A percentile compares a stretch with the other conserved stretches of the same genome.
These are phyloP conservation scores for Zalaria sp. DNA, from an alignment of 2,329 filamentous ascomycete species.

Conservation along the genomic window DNA sequence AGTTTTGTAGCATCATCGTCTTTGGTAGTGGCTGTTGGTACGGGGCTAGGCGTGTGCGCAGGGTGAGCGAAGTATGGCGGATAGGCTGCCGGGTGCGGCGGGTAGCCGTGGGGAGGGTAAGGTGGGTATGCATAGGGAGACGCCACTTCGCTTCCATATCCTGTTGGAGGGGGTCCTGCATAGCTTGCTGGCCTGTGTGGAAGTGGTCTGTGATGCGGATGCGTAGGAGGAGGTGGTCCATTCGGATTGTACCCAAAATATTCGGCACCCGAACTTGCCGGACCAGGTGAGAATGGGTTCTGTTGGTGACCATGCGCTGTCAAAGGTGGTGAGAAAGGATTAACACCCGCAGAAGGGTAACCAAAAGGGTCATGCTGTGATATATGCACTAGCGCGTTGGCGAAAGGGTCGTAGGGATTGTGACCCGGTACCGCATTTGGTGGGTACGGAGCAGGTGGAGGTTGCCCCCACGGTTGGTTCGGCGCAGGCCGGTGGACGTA, in stretches of 20 bases:
- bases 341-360: conserved; percentile 8
- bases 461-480: neutral
- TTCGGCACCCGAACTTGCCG: conserved; percentile 7
- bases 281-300: conserved; percentile 25
- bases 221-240: conserved; percentile 5
- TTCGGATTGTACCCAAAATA: conserved; percentile 21
- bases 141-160: neutral
- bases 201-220: conserved; percentile 11
- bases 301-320: conserved; percentile 6
- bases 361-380: conserved; percentile 11
- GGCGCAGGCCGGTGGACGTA: conserved; percentile 5
- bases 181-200: neutral
- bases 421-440: conserved; percentile 21
- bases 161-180: neutral
- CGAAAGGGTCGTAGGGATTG: conserved; percentile 12
- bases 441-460: conserved; percentile 20
- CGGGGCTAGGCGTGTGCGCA: neutral
- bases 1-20: neutral
- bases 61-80: neutral
- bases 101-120: neutral
- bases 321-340: conserved; percentile 23
- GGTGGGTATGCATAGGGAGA: neutral
- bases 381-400: conserved; percentile 13
- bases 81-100: neutral
- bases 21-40: neutral